Evolutionary conservation across 2,329 filamentous ascomycete genomes (phyloP), one percentile per base, ranked within the genome.

Genomic region (Huntiella savannae): DNA sequence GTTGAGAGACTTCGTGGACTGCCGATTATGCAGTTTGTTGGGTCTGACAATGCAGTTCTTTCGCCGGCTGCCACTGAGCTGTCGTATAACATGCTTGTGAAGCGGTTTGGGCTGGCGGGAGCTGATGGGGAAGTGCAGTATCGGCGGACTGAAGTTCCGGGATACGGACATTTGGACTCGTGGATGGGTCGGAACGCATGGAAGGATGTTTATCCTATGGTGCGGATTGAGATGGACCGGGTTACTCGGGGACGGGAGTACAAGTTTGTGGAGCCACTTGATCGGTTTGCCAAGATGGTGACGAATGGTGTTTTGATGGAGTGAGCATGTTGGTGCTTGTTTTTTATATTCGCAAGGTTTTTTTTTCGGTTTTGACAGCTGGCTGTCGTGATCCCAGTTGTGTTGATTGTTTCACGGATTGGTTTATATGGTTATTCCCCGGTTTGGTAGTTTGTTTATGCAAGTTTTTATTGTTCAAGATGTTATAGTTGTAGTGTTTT

Each of bases 181-280:
- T 77, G 71, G 70, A 77, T 77, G 69, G 72, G 73, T 3, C 63
- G 68, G 38, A 66, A 70, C 47, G 70, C 71, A 3, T 73, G 68
- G 63, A 67, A 62, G 55, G 74, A 77, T 54, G 69, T 78, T 22
- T 77, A 68, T 54, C 73, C 73, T 0, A 63, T 70, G 43, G 62
- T 77, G 6, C 56, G 66, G 28, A 64, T 69, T 54, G 69, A 74
- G 57, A 61, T 75, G 1, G 70, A 75, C 52, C 63, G 69, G 7
- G 69, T 75, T 1, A 60, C 63, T 3, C 56, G 66, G 4, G 66
- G 65, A 0, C 57, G 59, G 42, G 45, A 45, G 2, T 70, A 69
- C 48, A 51, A 49, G 19, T 70, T 69, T 51, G 52, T 55, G 17
- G 62, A 68, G 56, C 67, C 67, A 1, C 45, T 60, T 4, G 67